A percentile compares a stretch with the other conserved stretches of the same genome.
Evolutionary conservation across 73 alveolate genomes (phyloP).

Genomic region (Symbiodinium pilosum): DNA sequence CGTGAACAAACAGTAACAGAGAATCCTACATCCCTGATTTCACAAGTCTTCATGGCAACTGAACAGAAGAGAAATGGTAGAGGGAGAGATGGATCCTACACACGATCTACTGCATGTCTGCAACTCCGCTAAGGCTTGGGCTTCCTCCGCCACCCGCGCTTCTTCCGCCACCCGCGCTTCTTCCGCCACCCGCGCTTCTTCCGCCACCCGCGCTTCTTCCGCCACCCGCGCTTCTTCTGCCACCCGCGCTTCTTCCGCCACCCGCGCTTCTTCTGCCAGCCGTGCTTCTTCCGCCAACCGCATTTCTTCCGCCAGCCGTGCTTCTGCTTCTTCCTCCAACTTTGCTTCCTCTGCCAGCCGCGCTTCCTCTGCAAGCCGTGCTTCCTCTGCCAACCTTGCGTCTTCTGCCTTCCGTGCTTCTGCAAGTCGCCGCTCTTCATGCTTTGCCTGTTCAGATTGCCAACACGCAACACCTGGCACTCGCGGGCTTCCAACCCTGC

Average conservation of each 20-base stretch:
- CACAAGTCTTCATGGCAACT: no score
- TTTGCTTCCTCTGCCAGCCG: slow-evolving; percentile 43
- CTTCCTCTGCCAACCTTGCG: slow-evolving; percentile 23
- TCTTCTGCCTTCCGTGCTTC: slow-evolving; percentile 10
- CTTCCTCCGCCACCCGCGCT: slow-evolving; percentile 57
- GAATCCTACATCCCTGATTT: no score
- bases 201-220: slow-evolving; percentile 44
- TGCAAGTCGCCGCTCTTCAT: neutral
- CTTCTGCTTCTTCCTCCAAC: slow-evolving; percentile 43
- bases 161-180: slow-evolving; percentile 71
- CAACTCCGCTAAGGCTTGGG: neutral
- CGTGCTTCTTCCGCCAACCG: slow-evolving; percentile 35
- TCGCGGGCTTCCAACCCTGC: neutral
- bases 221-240: slow-evolving; percentile 77
- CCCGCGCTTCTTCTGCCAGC: slow-evolving; percentile 22
- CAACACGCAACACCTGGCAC: neutral
- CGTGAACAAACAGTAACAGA: neutral
- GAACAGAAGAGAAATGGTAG: no score
- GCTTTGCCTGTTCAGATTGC: neutral
- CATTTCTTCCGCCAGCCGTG: slow-evolving; percentile 17
- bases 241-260: slow-evolving; percentile 57
- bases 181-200: slow-evolving; percentile 58
- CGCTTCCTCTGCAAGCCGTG: slow-evolving; percentile 46
- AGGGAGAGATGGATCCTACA: no score
- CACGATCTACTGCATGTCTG: no score